These are phyloP conservation scores for Botrytis galanthina DNA, from an alignment of 2,329 filamentous ascomycete genomes.

Conservation along the genomic window DNA sequence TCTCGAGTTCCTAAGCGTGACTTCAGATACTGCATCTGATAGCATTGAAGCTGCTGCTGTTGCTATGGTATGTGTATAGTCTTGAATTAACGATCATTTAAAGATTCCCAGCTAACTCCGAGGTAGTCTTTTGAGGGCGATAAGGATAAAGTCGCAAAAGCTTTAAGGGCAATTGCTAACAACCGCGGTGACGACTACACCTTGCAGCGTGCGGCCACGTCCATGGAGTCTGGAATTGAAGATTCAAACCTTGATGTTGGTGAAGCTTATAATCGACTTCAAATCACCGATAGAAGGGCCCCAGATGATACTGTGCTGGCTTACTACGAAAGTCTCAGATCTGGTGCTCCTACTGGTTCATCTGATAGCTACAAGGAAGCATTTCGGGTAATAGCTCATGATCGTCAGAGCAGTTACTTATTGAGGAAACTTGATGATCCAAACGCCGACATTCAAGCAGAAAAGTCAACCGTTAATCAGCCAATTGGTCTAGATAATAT, in stretches of 20 bases:
- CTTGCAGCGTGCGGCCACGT: constrained; percentile 33
- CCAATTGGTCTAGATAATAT: constrained; percentile 91
- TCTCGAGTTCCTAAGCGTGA: constrained; percentile 55
- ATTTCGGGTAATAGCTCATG: constrained; percentile 36
- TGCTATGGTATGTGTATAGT: constrained; percentile 32
- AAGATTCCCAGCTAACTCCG: constrained; percentile 13
- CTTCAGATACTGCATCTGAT: constrained; percentile 35
- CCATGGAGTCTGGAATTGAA: constrained; percentile 33
- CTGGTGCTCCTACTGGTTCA: constrained; percentile 33
- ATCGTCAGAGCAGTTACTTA: constrained; percentile 37
- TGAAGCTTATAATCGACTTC: constrained; percentile 38
- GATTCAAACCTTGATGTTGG: constrained; percentile 30
- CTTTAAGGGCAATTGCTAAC: constrained; percentile 36
- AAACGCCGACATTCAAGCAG: constrained; percentile 35
- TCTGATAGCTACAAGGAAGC: constrained; percentile 38
- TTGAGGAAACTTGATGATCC: constrained; percentile 39
- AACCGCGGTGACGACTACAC: constrained; percentile 31
- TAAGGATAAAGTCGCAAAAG: constrained; percentile 34
- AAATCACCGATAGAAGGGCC: constrained; percentile 31
- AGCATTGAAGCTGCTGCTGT: constrained; percentile 38
- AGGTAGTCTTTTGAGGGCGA: constrained; percentile 35
- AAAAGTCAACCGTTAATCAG: constrained; percentile 47
- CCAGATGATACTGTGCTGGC: constrained; percentile 37
- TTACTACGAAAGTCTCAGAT: constrained; percentile 36
- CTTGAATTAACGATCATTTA: too few species aligned